Percentiles rank a stretch among this genome's conserved stretches.
These are phyloP conservation scores for Podosphaera leucotricha DNA, from an alignment of 2,329 filamentous ascomycete species.

Conservation along the genomic window DNA sequence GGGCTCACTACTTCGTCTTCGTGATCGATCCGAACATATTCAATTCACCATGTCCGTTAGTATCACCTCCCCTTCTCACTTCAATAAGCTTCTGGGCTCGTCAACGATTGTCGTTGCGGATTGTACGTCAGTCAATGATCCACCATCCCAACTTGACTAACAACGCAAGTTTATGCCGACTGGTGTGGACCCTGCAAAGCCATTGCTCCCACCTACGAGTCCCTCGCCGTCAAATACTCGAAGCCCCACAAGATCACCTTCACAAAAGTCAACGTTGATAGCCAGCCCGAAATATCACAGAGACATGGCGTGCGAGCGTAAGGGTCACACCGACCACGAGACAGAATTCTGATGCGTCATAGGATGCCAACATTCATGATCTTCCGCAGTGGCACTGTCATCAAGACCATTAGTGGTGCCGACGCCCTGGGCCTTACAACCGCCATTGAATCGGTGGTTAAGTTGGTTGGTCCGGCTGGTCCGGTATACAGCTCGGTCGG, in stretches of 20 bases:
- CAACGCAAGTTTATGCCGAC: conserved; percentile 58
- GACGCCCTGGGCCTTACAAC: conserved; percentile 52
- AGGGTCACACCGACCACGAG: conserved; percentile 10
- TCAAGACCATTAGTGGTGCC: conserved; percentile 60
- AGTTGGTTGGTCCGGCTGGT: conserved; percentile 22
- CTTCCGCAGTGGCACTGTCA: conserved; percentile 50
- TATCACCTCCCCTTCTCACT: conserved; percentile 45
- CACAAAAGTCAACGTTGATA: conserved; percentile 76
- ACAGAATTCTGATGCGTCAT: conserved; percentile 3
- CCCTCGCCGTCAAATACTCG: conserved; percentile 55
- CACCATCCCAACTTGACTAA: conserved; percentile 12
- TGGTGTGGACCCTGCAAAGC: conserved; percentile 89
- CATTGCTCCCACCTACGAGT: conserved; percentile 74
- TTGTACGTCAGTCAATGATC: conserved; percentile 34
- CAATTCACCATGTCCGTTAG: conserved; percentile 18
- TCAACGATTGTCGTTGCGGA: conserved; percentile 70
- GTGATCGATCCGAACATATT: too few species aligned
- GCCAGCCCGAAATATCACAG: conserved; percentile 52
- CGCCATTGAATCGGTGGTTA: conserved; percentile 48
- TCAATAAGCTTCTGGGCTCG: conserved; percentile 44
- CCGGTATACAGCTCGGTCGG: conserved; percentile 30
- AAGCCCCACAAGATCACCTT: conserved; percentile 70
- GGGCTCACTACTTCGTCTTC: too few species aligned
- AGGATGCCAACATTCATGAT: conserved; percentile 87
- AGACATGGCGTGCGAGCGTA: conserved; percentile 58